Conservation (phyloP, 2,329 filamentous ascomycete species). For the Pseudocercospora ulei region DNA sequence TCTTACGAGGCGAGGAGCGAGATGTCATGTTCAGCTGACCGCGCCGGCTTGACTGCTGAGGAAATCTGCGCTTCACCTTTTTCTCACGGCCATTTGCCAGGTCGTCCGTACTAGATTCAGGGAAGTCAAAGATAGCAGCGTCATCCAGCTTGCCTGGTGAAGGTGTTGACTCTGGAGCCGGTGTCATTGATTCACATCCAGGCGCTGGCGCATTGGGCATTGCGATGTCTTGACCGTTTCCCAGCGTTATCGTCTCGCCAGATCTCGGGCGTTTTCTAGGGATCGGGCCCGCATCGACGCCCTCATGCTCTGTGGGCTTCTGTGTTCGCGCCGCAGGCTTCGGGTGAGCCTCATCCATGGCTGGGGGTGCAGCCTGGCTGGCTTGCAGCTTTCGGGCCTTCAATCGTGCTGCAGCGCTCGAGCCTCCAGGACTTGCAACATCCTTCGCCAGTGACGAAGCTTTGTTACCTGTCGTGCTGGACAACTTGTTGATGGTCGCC, state of each 20-base stretch:
- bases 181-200: conserved; percentile 7
- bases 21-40: conserved; percentile 17
- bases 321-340: neutral
- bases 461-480: neutral
- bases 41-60: conserved; percentile 9
- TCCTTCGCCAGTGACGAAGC: conserved; percentile 4
- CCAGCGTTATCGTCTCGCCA: neutral
- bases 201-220: conserved; percentile 15
- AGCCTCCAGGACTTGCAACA: conserved; percentile 8
- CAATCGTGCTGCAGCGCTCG: conserved; percentile 24
- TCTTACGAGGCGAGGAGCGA: conserved; percentile 22
- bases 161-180: neutral
- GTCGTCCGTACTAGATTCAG: conserved; percentile 19
- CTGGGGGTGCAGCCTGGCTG: neutral
- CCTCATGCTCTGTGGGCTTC: conserved; percentile 11
- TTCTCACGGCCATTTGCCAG: neutral
- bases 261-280: conserved; percentile 19
- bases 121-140: conserved; percentile 24
- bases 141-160: neutral
- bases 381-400: conserved; percentile 19
- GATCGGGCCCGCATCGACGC: conserved; percentile 7
- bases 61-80: neutral
- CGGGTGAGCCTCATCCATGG: neutral
- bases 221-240: conserved; percentile 9
- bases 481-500: neutral